phyloP scores from a whole-genome alignment of 345 rosid species.

The Lepidium didymum region DNA sequence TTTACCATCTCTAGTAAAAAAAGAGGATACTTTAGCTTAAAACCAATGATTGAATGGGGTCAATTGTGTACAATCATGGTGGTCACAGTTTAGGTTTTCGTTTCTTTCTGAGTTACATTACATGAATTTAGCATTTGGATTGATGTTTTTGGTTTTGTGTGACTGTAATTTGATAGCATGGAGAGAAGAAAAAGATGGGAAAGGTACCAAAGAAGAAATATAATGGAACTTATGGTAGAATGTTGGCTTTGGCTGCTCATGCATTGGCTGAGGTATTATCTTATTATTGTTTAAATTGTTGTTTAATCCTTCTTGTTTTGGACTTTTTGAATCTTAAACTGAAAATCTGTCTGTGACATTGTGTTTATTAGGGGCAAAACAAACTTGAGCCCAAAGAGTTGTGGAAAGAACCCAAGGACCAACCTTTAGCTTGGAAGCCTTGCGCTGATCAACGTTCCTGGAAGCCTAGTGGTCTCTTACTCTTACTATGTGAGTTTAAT shows the following conservation, averaged over 20 bases:
- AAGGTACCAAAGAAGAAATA: conserved; percentile 36
- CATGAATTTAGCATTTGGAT: background rate
- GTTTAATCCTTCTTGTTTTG: background rate
- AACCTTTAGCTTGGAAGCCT: conserved; percentile 85
- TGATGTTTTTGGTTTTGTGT: background rate
- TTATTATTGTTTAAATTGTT: background rate
- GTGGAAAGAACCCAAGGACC: conserved; percentile 72
- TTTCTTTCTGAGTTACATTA: background rate
- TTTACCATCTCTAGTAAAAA: background rate
- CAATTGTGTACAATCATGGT: background rate
- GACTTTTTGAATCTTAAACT: background rate
- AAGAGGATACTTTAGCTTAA: background rate
- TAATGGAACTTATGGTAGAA: conserved; percentile 59
- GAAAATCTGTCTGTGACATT: background rate
- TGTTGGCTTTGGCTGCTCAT: conserved; percentile 87
- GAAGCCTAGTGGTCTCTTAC: conserved; percentile 57
- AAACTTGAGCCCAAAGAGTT: conserved; percentile 88
- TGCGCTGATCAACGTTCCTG: conserved; percentile 75
- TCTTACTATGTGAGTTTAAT: background rate
- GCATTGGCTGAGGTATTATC: conserved; percentile 79
- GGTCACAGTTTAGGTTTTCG: background rate
- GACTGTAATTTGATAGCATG: conserved; percentile 28
- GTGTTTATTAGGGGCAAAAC: conserved; percentile 45
- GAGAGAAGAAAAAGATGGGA: conserved; percentile 34
- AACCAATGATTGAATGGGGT: background rate